phyloP scores from a whole-genome alignment of 805 yeast genomes.

The Dipodascopsis tothii region DNA sequence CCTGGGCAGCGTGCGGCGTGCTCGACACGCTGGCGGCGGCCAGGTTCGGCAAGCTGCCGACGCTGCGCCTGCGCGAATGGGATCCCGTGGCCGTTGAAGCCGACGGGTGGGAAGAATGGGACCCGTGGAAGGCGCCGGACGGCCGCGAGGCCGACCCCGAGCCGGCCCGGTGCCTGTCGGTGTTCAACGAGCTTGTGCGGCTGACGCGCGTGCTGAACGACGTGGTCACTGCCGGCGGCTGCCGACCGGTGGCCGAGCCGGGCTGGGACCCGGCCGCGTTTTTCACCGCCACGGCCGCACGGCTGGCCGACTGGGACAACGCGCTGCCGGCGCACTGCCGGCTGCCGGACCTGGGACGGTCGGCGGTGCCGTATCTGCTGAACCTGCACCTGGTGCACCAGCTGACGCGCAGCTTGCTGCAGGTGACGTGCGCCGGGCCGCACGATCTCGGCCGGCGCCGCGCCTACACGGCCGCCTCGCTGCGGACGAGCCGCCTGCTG shows the following conservation, averaged over 20 bases:
- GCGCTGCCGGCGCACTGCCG: conserved; percentile 7
- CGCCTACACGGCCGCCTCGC: too few species aligned
- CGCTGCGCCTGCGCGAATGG: conserved; percentile 8
- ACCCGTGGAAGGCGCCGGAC: conserved; percentile 1
- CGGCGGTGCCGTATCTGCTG: conserved; percentile 8
- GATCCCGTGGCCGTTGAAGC: conserved; percentile 3
- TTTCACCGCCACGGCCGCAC: too few species aligned
- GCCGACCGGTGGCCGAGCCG: too few species aligned
- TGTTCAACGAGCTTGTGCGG: conserved; percentile 5
- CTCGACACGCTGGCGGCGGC: conserved; percentile 10
- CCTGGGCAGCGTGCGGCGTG: conserved; percentile 8
- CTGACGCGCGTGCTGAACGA: background rate
- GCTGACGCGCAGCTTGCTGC: too few species aligned
- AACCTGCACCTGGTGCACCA: conserved; percentile 4
- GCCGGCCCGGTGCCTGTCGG: conserved; percentile 9
- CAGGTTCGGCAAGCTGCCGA: conserved; percentile 4
- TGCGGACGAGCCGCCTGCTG: too few species aligned
- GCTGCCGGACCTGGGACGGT: background rate
- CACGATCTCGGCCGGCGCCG: too few species aligned
- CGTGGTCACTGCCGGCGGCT: background rate
- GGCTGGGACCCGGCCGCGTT: too few species aligned
- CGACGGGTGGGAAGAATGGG: conserved; percentile 12
- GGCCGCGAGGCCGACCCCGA: background rate
- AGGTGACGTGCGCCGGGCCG: too few species aligned
- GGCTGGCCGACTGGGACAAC: conserved; percentile 5